A percentile compares a stretch with the other conserved stretches of the same genome.
Conservation (phyloP, 2,329 filamentous ascomycete species). For the Talaromyces atroroseus region DNA sequence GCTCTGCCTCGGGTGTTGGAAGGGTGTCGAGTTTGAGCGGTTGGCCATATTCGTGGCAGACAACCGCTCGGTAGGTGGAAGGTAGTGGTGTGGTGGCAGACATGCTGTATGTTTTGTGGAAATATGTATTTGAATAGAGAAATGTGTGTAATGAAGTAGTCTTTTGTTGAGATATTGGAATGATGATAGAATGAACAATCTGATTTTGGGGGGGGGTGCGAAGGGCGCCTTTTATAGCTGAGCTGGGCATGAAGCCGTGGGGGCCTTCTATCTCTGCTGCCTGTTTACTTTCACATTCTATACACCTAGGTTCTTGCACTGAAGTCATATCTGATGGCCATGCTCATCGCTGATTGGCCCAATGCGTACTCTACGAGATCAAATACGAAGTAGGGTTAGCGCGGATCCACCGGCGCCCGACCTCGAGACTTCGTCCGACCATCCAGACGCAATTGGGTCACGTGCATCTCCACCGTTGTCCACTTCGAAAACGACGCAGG, state of each 20-base stretch:
- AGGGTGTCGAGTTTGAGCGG: constrained; percentile 10
- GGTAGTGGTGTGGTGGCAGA: not conserved
- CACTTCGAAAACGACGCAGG: no score
- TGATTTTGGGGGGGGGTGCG: not conserved
- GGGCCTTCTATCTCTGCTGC: not conserved
- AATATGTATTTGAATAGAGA: no score
- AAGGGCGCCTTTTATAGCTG: not conserved
- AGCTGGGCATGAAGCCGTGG: no score
- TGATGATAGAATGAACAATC: not conserved
- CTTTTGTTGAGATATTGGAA: not conserved
- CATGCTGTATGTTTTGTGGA: not conserved
- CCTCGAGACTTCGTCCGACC: not conserved
- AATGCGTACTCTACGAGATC: not conserved
- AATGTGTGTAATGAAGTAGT: not conserved
- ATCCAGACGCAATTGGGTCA: no score
- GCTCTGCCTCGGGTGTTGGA: constrained; percentile 10
- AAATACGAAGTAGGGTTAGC: not conserved
- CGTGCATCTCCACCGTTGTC: no score
- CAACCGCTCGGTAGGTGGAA: constrained; percentile 11
- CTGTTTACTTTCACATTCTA: not conserved
- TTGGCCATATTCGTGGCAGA: constrained; percentile 8
- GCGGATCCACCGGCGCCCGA: not conserved
- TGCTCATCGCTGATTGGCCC: not conserved
- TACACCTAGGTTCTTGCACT: not conserved
- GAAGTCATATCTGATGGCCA: not conserved